Evolutionary conservation across 1,284 basidiomycete species (phyloP).

Genomic region (Ganoderma leucocontextum): DNA sequence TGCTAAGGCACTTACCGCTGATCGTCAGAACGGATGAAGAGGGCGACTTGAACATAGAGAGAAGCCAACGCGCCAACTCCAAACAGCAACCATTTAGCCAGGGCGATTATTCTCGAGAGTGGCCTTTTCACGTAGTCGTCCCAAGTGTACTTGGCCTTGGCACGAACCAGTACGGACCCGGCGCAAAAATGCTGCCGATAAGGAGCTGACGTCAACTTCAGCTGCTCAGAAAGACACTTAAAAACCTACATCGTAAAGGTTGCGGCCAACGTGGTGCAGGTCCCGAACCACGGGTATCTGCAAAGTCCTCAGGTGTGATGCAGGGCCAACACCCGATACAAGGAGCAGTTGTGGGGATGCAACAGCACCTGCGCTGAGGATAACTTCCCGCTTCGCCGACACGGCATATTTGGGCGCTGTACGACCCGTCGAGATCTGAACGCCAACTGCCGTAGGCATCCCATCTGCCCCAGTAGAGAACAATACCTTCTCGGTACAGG

Average conservation of each 20-base stretch:
- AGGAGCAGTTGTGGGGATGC: no score
- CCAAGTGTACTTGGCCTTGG: constrained; percentile 41
- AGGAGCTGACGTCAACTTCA: background rate
- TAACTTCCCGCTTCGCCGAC: no score
- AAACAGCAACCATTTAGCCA: constrained; percentile 44
- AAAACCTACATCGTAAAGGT: constrained; percentile 47
- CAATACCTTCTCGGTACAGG: constrained; percentile 39
- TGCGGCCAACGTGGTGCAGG: constrained; percentile 36
- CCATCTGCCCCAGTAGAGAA: constrained; percentile 28
- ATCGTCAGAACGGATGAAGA: constrained; percentile 46
- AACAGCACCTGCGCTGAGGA: no score
- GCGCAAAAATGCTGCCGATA: constrained; percentile 40
- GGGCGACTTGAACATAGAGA: constrained; percentile 33
- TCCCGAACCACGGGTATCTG: no score
- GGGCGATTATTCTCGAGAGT: constrained; percentile 34
- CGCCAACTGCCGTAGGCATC: constrained; percentile 37
- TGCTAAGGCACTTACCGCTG: constrained; percentile 25
- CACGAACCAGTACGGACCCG: constrained; percentile 41
- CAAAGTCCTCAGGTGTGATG: no score
- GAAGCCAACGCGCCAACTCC: constrained; percentile 43
- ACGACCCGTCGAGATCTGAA: constrained; percentile 41
- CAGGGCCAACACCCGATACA: no score
- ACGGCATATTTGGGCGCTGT: constrained; percentile 36
- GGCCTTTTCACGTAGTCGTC: constrained; percentile 44
- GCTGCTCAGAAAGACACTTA: no score